These are phyloP conservation scores for Amaranthus palmeri DNA, from an alignment of 148 eudicot genomes.

Conservation along the genomic window DNA sequence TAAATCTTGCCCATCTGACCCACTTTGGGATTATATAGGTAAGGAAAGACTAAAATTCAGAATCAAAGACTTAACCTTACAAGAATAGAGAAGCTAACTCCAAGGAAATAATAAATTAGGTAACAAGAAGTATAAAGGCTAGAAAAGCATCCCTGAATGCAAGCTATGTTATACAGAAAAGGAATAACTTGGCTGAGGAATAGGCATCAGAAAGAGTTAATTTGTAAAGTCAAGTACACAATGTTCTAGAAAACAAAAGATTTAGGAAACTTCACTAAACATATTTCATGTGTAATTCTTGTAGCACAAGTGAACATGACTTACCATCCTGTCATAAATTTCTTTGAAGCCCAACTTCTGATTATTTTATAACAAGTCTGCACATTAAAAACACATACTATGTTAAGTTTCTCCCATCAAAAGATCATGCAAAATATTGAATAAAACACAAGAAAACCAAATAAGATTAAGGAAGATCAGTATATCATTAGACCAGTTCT, in stretches of 20 bases:
- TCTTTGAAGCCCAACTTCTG: constrained; percentile 97
- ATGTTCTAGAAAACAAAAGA: not conserved
- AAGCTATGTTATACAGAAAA: not conserved
- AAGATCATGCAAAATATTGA: not conserved
- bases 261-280: not conserved
- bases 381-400: constrained; percentile 16
- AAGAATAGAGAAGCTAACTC: too few species aligned
- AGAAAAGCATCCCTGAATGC: not conserved
- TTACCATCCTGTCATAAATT: constrained; percentile 97
- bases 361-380: constrained; percentile 84
- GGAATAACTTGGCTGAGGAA: not conserved
- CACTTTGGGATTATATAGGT: too few species aligned
- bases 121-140: not conserved
- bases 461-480: not conserved
- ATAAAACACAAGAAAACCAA: not conserved
- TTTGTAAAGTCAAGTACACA: not conserved
- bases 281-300: not conserved
- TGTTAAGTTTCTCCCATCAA: constrained; percentile 12
- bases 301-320: constrained; percentile 12
- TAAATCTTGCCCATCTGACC: too few species aligned
- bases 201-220: not conserved
- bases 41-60: too few species aligned
- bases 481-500: not conserved
- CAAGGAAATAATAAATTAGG: too few species aligned
- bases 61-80: too few species aligned